These are phyloP conservation scores for Cryptomeria japonica DNA, from an alignment of 75 land plant genomes.

Conservation along the genomic window DNA sequence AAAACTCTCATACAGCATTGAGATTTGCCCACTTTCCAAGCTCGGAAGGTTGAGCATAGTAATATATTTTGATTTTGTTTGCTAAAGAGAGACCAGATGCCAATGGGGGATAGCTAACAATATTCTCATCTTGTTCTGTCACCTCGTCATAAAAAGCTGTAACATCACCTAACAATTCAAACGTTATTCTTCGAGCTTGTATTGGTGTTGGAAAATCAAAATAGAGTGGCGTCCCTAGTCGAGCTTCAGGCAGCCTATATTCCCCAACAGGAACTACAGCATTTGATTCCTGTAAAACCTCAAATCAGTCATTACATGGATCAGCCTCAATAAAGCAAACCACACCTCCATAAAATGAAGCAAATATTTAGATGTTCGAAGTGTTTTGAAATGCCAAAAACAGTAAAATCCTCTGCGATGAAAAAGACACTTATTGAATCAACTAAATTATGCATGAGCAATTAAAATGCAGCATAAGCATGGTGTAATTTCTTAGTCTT, in stretches of 20 bases:
- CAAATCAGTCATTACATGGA: background rate
- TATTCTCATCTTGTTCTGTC: conserved; percentile 57
- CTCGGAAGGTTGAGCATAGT: conserved; percentile 79
- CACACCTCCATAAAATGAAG: background rate
- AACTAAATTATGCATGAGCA: background rate
- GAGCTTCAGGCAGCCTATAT: conserved; percentile 74
- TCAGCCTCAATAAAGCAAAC: background rate
- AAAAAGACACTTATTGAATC: background rate
- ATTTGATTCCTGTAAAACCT: conserved; percentile 51
- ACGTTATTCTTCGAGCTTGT: conserved; percentile 49
- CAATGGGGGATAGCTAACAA: conserved; percentile 32
- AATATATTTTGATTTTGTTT: conserved; percentile 79
- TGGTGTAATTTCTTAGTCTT: background rate
- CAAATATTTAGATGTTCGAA: background rate
- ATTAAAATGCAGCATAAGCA: background rate
- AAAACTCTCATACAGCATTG: conserved; percentile 41
- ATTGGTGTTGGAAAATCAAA: conserved; percentile 80
- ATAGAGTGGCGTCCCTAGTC: conserved; percentile 68
- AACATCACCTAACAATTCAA: conserved; percentile 82
- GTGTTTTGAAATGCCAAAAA: background rate
- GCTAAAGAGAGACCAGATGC: conserved; percentile 75
- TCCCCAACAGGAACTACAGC: conserved; percentile 62
- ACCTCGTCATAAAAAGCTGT: conserved; percentile 80
- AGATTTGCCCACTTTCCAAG: conserved; percentile 78
- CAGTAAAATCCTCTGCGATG: background rate